A percentile compares a stretch with the other conserved stretches of the same genome.
Conservation (phyloP, 139 green algal genomes). For the Tetraselmis striata region DNA sequence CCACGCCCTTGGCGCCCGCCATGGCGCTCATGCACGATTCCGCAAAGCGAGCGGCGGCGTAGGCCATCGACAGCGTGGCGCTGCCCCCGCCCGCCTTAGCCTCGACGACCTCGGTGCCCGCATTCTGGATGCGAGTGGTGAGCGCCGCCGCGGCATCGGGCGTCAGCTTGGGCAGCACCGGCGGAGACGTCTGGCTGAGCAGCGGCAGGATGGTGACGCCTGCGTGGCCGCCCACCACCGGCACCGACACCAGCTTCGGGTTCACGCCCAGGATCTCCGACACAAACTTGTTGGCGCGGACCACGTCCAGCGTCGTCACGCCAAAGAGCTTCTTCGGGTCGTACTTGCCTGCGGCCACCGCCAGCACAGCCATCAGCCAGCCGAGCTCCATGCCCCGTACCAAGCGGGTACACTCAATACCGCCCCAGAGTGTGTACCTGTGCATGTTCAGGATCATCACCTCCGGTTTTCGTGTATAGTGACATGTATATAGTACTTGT, state of each 20-base stretch:
- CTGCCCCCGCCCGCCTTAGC: conserved; percentile 82
- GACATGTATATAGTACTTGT: no score
- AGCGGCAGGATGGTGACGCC: conserved; percentile 93
- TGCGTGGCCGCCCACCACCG: conserved; percentile 91
- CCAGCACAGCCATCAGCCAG: conserved; percentile 5
- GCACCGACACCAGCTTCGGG: conserved; percentile 73
- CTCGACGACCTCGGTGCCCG: conserved; percentile 95
- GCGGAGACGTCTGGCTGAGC: conserved; percentile 71
- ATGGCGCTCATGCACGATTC: conserved; percentile 60
- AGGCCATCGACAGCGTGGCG: conserved; percentile 95
- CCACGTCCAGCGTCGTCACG: conserved; percentile 93
- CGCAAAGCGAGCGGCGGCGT: conserved; percentile 75
- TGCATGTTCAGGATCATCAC: no score
- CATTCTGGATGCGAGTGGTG: conserved; percentile 87
- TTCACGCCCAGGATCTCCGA: conserved; percentile 50
- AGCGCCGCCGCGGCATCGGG: conserved; percentile 40
- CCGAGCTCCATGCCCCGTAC: no score
- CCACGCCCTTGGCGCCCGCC: conserved; percentile 54
- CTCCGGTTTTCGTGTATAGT: no score
- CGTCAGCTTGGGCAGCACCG: conserved; percentile 34
- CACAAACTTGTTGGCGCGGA: conserved; percentile 87
- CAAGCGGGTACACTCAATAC: no score
- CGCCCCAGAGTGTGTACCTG: no score
- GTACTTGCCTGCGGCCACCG: conserved; percentile 62
- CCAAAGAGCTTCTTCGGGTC: conserved; percentile 84